Evolutionary conservation across 495 filamentous ascomycete species (phyloP).

Genomic region (Friedmanniomyces simplex): DNA sequence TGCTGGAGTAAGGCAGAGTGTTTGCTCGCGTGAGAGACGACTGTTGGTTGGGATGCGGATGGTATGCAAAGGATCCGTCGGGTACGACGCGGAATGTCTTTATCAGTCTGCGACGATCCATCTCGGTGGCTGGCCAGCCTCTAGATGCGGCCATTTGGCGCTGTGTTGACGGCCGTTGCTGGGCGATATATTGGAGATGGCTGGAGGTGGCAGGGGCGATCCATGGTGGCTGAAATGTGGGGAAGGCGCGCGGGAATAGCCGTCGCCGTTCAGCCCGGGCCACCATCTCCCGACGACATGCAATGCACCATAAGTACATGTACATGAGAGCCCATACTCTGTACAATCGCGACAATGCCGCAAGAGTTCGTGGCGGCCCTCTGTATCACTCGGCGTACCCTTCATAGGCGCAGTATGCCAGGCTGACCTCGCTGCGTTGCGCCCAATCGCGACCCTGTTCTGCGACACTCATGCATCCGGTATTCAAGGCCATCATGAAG

Average conservation of each 20-base stretch:
- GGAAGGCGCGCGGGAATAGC: neutral
- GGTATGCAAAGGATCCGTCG: neutral
- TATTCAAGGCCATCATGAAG: too few relatives aligned
- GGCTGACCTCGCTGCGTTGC: too few relatives aligned
- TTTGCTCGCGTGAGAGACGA: neutral
- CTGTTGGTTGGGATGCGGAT: neutral
- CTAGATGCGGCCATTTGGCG: neutral
- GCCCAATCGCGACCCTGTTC: too few relatives aligned
- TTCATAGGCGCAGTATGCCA: too few relatives aligned
- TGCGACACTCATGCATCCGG: too few relatives aligned
- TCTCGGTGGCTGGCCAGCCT: constrained; percentile 3
- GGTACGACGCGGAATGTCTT: neutral
- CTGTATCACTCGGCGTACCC: too few relatives aligned
- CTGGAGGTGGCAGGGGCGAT: neutral
- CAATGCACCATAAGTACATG: too few relatives aligned
- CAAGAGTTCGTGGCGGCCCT: too few relatives aligned
- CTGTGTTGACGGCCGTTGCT: neutral
- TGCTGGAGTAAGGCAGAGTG: neutral
- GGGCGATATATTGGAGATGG: neutral
- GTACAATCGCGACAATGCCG: too few relatives aligned
- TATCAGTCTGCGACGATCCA: neutral
- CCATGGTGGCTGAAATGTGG: neutral
- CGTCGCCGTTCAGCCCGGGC: too few relatives aligned
- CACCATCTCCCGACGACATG: too few relatives aligned
- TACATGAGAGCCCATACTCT: too few relatives aligned